Evolutionary conservation across 352 stramenopile species (phyloP).

Genomic region (Phytopythium kandeliae): DNA sequence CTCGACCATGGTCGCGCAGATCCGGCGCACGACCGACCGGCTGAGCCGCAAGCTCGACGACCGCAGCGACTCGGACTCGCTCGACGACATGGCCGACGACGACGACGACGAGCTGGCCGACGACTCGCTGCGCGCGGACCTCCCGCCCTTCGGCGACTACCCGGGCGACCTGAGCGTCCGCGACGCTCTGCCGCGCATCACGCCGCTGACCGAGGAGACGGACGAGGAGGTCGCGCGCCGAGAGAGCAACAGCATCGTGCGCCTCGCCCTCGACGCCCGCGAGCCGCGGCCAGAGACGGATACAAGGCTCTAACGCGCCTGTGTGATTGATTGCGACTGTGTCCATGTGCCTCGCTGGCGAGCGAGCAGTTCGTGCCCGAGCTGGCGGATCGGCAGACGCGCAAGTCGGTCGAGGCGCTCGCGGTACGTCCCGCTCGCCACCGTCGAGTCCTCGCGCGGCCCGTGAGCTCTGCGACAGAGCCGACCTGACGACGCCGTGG

Average conservation of each 20-base stretch:
- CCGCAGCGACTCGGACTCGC: conserved; percentile 12
- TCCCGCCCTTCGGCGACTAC: conserved; percentile 5
- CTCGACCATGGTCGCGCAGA: conserved; percentile 62
- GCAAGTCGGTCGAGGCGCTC: background rate
- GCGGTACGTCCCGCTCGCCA: background rate
- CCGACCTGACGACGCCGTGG: too few species aligned
- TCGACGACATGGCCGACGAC: conserved; percentile 50
- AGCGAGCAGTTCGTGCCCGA: background rate
- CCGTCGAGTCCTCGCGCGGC: too few species aligned
- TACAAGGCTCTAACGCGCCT: too few species aligned
- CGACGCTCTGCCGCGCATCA: conserved; percentile 11
- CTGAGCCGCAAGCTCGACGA: conserved; percentile 42
- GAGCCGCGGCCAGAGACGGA: too few species aligned
- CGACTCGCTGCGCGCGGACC: too few species aligned
- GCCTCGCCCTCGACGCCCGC: too few species aligned
- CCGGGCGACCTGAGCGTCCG: conserved; percentile 6
- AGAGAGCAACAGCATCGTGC: conserved; percentile 50
- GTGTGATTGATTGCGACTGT: too few species aligned
- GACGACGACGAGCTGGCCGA: conserved; percentile 20
- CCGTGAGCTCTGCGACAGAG: too few species aligned
- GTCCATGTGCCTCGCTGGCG: background rate
- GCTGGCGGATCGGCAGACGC: background rate
- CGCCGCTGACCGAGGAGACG: conserved; percentile 44
- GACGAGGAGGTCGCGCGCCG: conserved; percentile 57
- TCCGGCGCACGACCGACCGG: conserved; percentile 56